Evolutionary conservation across 768 basidiomycete genomes (phyloP).

Genomic region (Amanita rimosa): DNA sequence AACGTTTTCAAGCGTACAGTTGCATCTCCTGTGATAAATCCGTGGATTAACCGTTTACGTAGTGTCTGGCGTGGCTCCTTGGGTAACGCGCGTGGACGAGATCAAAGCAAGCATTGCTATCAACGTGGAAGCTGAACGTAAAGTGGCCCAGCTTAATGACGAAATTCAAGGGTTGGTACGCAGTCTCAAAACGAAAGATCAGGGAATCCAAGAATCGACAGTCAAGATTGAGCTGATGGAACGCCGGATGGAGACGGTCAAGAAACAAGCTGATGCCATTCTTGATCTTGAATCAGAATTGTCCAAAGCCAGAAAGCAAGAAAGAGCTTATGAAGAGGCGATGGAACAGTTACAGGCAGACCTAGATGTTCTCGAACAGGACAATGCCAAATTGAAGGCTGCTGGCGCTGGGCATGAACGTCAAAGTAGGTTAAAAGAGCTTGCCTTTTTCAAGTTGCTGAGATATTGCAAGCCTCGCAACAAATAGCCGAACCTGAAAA

Average conservation of each 20-base stretch:
- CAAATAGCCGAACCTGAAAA: slow-evolving; percentile 49
- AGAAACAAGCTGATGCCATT: slow-evolving; percentile 83
- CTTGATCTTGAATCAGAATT: slow-evolving; percentile 73
- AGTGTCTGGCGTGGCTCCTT: slow-evolving; percentile 76
- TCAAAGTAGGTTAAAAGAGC: slow-evolving; percentile 40
- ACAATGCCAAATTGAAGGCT: slow-evolving; percentile 74
- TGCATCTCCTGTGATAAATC: background rate
- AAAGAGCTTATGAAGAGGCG: slow-evolving; percentile 83
- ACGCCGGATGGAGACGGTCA: slow-evolving; percentile 80
- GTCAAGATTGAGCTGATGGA: slow-evolving; percentile 97
- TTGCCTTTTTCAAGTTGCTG: background rate
- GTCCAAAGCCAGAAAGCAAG: slow-evolving; percentile 74
- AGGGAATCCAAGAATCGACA: slow-evolving; percentile 73
- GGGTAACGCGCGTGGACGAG: slow-evolving; percentile 72
- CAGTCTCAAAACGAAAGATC: slow-evolving; percentile 80
- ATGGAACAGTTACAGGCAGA: slow-evolving; percentile 91
- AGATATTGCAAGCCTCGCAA: slow-evolving; percentile 24
- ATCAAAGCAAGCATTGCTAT: slow-evolving; percentile 75
- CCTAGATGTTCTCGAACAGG: slow-evolving; percentile 76
- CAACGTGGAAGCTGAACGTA: slow-evolving; percentile 89
- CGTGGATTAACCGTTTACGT: background rate
- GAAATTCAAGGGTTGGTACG: slow-evolving; percentile 84
- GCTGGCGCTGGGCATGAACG: slow-evolving; percentile 55
- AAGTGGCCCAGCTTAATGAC: slow-evolving; percentile 75
- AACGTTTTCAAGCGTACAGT: slow-evolving; percentile 68